These are phyloP conservation scores for Hypoxylon sp. DNA, from an alignment of 2,329 filamentous ascomycete genomes.

Conservation along the genomic window DNA sequence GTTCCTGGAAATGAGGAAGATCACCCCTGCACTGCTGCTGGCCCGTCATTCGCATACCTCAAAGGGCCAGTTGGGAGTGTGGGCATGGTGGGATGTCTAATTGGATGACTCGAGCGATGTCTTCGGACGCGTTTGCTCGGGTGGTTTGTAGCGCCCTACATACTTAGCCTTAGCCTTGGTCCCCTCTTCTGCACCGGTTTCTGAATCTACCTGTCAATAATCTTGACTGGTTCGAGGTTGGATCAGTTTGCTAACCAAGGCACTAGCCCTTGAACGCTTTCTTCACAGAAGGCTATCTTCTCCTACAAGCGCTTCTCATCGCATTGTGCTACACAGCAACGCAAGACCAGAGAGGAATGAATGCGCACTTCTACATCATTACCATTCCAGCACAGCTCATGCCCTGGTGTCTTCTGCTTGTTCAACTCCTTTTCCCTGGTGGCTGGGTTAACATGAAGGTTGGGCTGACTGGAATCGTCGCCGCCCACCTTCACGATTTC, in stretches of 20 bases:
- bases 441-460: conserved; percentile 70
- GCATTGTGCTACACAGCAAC: conserved; percentile 87
- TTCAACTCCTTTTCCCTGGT: conserved; percentile 76
- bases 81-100: conserved; percentile 82
- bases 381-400: conserved; percentile 86
- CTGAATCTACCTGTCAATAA: conserved; percentile 22
- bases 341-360: conserved; percentile 85
- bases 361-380: conserved; percentile 84
- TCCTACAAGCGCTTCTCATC: conserved; percentile 77
- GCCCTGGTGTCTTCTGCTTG: conserved; percentile 83
- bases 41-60: conserved; percentile 78
- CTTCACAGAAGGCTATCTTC: conserved; percentile 66
- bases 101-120: conserved; percentile 77
- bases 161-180: conserved; percentile 53
- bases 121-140: conserved; percentile 67
- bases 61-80: conserved; percentile 73
- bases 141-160: conserved; percentile 77
- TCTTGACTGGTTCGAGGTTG: conserved; percentile 4
- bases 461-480: conserved; percentile 83
- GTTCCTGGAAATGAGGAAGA: conserved; percentile 90
- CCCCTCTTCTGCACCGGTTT: conserved; percentile 26
- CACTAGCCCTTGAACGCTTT: conserved; percentile 66
- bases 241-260: conserved; percentile 47
- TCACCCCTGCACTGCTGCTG: conserved; percentile 74
- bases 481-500: conserved; percentile 93